Evolutionary conservation across 2,329 filamentous ascomycete genomes (phyloP).

Genomic region (Akanthomyces uredinophilus): DNA sequence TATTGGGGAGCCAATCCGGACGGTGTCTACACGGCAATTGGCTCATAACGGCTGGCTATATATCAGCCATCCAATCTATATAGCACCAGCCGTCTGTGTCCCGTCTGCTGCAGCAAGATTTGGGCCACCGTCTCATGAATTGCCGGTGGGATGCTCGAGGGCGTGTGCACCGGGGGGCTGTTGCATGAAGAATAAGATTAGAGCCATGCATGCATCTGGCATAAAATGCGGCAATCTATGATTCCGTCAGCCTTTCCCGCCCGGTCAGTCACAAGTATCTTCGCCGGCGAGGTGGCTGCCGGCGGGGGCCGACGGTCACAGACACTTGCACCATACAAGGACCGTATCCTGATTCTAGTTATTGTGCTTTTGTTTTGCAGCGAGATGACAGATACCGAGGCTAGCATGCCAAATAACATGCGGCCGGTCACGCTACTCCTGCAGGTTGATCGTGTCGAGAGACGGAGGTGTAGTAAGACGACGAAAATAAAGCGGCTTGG

Average conservation of each 20-base stretch:
- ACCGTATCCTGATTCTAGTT: too few species aligned
- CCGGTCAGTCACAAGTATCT: too few species aligned
- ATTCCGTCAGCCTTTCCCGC: background rate
- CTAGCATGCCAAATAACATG: background rate
- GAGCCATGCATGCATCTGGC: background rate
- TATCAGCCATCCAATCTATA: too few species aligned
- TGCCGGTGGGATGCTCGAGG: too few species aligned
- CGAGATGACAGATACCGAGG: background rate
- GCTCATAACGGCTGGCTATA: too few species aligned
- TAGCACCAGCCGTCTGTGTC: too few species aligned
- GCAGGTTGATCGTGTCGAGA: background rate
- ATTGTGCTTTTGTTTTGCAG: background rate
- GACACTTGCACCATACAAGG: too few species aligned
- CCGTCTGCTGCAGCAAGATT: too few species aligned
- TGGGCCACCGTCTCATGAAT: too few species aligned
- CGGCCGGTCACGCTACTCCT: background rate
- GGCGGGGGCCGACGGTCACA: background rate
- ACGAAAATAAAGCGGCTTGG: constrained; percentile 15
- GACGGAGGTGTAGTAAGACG: constrained; percentile 3
- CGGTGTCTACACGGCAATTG: too few species aligned
- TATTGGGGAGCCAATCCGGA: too few species aligned
- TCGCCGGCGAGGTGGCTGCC: background rate
- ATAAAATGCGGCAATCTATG: background rate
- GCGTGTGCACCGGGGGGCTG: too few species aligned
- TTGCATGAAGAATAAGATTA: background rate